phyloP scores from a whole-genome alignment of 2,329 filamentous ascomycete species.

The Bimuria novae-zelandiae region DNA sequence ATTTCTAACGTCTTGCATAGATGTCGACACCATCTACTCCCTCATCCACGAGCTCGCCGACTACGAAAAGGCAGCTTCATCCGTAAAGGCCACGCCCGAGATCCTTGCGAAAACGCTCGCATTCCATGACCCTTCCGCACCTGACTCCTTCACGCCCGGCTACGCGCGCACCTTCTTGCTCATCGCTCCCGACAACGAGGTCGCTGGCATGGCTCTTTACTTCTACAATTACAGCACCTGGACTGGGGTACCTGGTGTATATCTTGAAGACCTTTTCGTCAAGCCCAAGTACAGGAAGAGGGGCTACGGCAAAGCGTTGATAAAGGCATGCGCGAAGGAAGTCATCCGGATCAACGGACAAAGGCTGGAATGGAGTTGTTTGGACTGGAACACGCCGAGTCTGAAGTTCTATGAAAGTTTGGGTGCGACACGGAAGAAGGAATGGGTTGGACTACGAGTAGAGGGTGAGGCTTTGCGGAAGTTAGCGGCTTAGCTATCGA shows the following conservation, averaged over 20 bases:
- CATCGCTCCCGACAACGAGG: slow-evolving; percentile 45
- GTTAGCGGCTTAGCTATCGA: slow-evolving; percentile 50
- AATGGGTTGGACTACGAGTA: slow-evolving; percentile 77
- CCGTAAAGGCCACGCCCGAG: slow-evolving; percentile 78
- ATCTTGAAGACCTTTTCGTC: slow-evolving; percentile 93
- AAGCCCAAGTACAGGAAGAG: slow-evolving; percentile 69
- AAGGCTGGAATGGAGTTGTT: slow-evolving; percentile 85
- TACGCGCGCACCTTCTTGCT: slow-evolving; percentile 79
- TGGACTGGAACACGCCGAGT: slow-evolving; percentile 92
- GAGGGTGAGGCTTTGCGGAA: slow-evolving; percentile 68
- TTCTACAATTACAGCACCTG: slow-evolving; percentile 97
- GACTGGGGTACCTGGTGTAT: slow-evolving; percentile 84
- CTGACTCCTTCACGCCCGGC: slow-evolving; percentile 54
- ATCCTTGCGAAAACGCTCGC: slow-evolving; percentile 76
- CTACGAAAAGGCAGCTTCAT: slow-evolving; percentile 78
- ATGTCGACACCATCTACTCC: slow-evolving; percentile 77
- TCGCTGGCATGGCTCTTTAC: slow-evolving; percentile 83
- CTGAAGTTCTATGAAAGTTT: slow-evolving; percentile 76
- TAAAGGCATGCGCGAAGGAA: slow-evolving; percentile 79
- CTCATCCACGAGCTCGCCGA: slow-evolving; percentile 85
- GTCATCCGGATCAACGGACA: slow-evolving; percentile 72
- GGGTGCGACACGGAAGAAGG: slow-evolving; percentile 68
- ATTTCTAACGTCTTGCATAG: slow-evolving; percentile 52
- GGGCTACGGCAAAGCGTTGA: slow-evolving; percentile 78
- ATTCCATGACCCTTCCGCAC: slow-evolving; percentile 62